Evolutionary conservation across 768 basidiomycete genomes (phyloP).

Genomic region (Termitomyces sp.): DNA sequence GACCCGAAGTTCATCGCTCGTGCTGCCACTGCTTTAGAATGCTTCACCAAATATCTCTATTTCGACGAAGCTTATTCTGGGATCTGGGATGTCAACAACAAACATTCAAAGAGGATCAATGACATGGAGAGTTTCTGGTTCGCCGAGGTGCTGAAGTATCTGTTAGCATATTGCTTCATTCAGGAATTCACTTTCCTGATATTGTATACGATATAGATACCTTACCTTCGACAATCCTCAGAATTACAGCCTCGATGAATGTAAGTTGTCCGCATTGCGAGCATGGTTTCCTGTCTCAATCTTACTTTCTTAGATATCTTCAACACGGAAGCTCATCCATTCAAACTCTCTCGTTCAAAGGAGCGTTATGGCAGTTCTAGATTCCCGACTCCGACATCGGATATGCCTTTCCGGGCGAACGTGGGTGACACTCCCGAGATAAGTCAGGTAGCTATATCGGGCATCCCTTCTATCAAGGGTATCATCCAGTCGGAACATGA

Average conservation of each 20-base stretch:
- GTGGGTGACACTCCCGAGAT: conserved; percentile 17
- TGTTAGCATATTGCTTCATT: conserved; percentile 30
- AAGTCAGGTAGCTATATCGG: conserved; percentile 19
- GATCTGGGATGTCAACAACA: conserved; percentile 49
- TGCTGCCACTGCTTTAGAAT: conserved; percentile 51
- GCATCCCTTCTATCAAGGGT: conserved; percentile 8
- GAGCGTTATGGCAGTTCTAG: conserved; percentile 25
- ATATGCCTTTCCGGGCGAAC: conserved; percentile 5
- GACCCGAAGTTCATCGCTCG: conserved; percentile 61
- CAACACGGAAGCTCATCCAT: conserved; percentile 70
- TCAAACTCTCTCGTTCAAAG: conserved; percentile 44
- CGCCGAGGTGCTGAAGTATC: conserved; percentile 71
- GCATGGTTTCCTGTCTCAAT: background rate
- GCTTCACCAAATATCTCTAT: conserved; percentile 49
- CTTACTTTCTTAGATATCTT: conserved; percentile 38
- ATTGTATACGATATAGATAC: conserved; percentile 33
- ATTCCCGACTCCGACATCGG: conserved; percentile 3
- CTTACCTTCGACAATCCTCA: conserved; percentile 69
- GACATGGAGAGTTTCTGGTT: conserved; percentile 69
- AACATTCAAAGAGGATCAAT: conserved; percentile 37
- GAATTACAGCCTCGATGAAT: conserved; percentile 58
- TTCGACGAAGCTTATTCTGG: conserved; percentile 41
- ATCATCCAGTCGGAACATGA: conserved; percentile 1
- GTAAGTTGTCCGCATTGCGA: conserved; percentile 28
- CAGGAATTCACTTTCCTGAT: background rate